phyloP scores from a whole-genome alignment of 345 rosid species.

The Eucalyptus pauciflora region DNA sequence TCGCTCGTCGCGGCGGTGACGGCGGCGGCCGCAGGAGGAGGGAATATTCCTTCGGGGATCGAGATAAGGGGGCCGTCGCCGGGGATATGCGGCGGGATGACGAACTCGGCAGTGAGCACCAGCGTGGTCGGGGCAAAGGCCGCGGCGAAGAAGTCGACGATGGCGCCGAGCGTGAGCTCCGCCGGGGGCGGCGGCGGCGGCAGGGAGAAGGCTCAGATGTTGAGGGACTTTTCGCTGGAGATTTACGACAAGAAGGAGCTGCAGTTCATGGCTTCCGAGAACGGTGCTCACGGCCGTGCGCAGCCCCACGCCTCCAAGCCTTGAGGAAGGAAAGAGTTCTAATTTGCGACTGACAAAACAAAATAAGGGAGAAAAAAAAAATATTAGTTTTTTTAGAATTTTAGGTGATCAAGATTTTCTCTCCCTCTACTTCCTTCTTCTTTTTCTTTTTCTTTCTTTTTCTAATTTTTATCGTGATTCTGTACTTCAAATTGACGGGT shows the following conservation, averaged over 20 bases:
- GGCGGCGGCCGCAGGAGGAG: not conserved
- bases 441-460: not conserved
- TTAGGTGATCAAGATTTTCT: not conserved
- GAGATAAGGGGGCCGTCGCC: not conserved
- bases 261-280: slow-evolving; percentile 19
- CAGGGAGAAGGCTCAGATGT: slow-evolving; percentile 18
- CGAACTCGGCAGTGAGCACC: slow-evolving; percentile 5
- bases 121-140: slow-evolving; percentile 18
- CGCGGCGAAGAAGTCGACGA: slow-evolving; percentile 23
- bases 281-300: not conserved
- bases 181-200: not conserved
- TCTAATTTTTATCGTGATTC: not conserved
- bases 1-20: slow-evolving; percentile 2
- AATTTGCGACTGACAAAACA: not conserved
- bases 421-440: not conserved
- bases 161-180: slow-evolving; percentile 33
- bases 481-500: not conserved
- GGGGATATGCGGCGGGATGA: not conserved
- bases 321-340: not conserved
- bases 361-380: not conserved
- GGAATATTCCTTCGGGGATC: not conserved
- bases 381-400: not conserved
- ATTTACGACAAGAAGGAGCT: slow-evolving; percentile 27
- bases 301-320: not conserved
- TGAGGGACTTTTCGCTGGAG: slow-evolving; percentile 27